These are phyloP conservation scores for Capsicum rhomboideum DNA, from an alignment of 257 asterid genomes.

Conservation along the genomic window DNA sequence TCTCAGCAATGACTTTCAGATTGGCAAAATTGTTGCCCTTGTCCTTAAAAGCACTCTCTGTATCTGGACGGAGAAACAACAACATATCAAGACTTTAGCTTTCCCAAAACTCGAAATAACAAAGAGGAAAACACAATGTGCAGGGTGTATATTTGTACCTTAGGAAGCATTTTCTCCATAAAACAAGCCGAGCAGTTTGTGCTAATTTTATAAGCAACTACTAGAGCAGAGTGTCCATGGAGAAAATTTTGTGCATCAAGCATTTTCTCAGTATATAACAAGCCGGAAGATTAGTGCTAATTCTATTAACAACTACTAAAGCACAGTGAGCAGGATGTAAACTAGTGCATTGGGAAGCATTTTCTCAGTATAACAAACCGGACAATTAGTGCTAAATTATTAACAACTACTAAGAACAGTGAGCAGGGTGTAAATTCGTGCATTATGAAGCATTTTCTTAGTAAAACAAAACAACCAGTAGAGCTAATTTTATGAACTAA, in stretches of 20 bases:
- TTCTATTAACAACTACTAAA: neutral
- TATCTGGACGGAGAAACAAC: neutral
- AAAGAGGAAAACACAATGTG: neutral
- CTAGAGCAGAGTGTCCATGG: neutral
- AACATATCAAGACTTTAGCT: neutral
- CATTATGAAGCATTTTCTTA: neutral
- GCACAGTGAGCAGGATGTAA: neutral
- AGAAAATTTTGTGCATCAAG: neutral
- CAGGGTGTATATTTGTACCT: neutral
- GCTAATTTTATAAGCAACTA: neutral
- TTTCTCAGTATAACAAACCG: neutral
- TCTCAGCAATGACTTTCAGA: conserved; percentile 41
- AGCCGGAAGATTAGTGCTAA: neutral
- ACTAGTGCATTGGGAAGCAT: neutral
- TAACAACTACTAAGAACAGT: neutral
- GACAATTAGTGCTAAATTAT: neutral
- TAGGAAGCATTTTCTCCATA: neutral
- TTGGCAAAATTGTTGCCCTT: conserved; percentile 25
- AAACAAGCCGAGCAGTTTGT: neutral
- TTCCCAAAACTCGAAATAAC: neutral
- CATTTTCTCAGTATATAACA: neutral
- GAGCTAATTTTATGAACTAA: neutral
- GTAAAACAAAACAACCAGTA: neutral
- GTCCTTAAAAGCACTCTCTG: conserved; percentile 35
- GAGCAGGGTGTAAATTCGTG: neutral